Evolutionary conservation across 2,329 filamentous ascomycete species (phyloP).

Genomic region (Saccharata proteae): DNA sequence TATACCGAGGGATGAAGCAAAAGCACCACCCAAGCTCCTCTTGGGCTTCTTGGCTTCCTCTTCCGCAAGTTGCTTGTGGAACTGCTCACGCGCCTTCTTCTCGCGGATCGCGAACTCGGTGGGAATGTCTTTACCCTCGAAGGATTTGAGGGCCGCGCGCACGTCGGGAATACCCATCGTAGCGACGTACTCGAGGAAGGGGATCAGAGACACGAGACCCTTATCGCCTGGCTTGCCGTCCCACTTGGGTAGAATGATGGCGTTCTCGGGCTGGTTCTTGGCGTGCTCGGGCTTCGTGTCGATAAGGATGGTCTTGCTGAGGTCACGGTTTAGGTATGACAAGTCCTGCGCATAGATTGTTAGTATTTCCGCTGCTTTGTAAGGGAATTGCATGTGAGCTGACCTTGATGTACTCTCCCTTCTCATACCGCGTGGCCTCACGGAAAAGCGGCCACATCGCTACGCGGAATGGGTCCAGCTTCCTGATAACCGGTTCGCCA

Average conservation of each 20-base stretch:
- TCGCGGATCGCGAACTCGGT: conserved; percentile 82
- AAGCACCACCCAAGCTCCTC: conserved; percentile 51
- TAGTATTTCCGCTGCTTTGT: neutral
- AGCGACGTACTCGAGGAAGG: conserved; percentile 93
- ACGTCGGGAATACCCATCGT: conserved; percentile 88
- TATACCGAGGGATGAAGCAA: too few relatives aligned
- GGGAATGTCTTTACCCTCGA: conserved; percentile 80
- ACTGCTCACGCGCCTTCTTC: conserved; percentile 71
- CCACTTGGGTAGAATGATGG: conserved; percentile 86
- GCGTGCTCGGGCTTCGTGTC: conserved; percentile 77
- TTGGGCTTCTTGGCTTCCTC: conserved; percentile 53
- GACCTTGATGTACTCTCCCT: conserved; percentile 94
- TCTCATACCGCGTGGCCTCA: conserved; percentile 93
- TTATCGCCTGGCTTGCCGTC: conserved; percentile 71
- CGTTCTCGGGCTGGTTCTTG: conserved; percentile 88
- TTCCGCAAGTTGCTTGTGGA: conserved; percentile 63
- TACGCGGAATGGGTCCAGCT: conserved; percentile 89
- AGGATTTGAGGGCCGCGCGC: conserved; percentile 73
- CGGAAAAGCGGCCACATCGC: conserved; percentile 92
- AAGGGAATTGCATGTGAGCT: conserved; percentile 13
- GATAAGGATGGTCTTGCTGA: conserved; percentile 89
- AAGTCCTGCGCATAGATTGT: conserved; percentile 52
- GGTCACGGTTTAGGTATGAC: conserved; percentile 91
- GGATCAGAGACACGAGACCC: conserved; percentile 78
- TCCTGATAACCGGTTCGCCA: conserved; percentile 78